Conservation (phyloP, 495 filamentous ascomycete genomes). For the Aspergillus nidulans region DNA sequence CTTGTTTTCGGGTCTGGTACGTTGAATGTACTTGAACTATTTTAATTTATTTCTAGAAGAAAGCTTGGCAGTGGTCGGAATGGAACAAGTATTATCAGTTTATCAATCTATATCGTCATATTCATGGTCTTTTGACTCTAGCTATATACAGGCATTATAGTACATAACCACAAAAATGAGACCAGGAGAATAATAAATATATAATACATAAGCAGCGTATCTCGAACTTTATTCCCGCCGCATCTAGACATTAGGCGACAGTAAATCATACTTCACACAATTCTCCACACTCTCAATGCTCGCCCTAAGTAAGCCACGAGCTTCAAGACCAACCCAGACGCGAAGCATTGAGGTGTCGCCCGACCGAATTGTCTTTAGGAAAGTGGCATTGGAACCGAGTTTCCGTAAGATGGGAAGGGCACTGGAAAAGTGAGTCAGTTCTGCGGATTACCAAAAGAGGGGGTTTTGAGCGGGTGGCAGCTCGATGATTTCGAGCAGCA, state of each 20-base stretch:
- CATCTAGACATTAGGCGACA: constrained; percentile 73
- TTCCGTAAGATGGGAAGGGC: constrained; percentile 88
- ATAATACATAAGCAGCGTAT: no score
- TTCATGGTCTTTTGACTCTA: no score
- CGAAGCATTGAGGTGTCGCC: constrained; percentile 90
- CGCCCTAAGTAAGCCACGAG: constrained; percentile 79
- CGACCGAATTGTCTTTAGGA: constrained; percentile 47
- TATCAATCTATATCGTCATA: not conserved
- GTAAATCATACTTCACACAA: constrained; percentile 77
- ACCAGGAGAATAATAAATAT: not conserved
- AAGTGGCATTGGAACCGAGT: constrained; percentile 63
- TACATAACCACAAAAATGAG: not conserved
- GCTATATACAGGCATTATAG: not conserved
- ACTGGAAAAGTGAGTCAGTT: constrained; percentile 37
- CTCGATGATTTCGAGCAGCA: not conserved
- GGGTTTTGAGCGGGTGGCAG: not conserved
- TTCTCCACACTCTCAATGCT: constrained; percentile 83
- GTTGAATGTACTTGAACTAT: not conserved
- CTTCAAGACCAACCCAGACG: constrained; percentile 90
- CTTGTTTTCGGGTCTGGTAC: not conserved
- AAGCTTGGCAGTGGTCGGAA: not conserved
- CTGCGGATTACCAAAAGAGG: no score
- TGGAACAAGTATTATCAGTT: not conserved
- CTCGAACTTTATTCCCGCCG: not conserved
- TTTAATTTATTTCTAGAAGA: not conserved